Percentiles rank a stretch among this genome's conserved stretches.
Evolutionary conservation across 176 grass and related monocot genomes (phyloP).

Genomic region (Triticum timopheevii): DNA sequence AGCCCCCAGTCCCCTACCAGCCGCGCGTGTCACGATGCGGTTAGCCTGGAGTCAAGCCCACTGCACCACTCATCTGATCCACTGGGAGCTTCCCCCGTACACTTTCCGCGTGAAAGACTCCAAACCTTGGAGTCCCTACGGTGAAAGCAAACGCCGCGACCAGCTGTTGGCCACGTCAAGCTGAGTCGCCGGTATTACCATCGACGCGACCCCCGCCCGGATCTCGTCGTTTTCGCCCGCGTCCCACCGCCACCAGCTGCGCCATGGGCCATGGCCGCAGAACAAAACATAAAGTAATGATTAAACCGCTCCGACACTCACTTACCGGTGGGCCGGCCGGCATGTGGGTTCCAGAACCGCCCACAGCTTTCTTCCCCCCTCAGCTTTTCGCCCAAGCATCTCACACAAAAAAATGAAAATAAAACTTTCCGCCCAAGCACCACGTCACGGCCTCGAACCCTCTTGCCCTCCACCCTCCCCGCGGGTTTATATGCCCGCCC

Average conservation of each 20-base stretch:
- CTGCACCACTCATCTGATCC: not conserved
- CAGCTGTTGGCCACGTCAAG: constrained; percentile 31
- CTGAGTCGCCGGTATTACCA: not conserved
- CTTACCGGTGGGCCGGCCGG: not conserved
- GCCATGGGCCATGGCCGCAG: not conserved
- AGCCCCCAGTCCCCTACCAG: not conserved
- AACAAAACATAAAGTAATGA: not conserved
- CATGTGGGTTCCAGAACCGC: constrained; percentile 16
- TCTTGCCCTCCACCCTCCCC: not conserved
- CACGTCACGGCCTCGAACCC: constrained; percentile 23
- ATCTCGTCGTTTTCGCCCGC: not conserved
- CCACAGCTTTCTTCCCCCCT: not conserved
- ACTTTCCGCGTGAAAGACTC: not conserved
- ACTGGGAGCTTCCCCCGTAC: not conserved
- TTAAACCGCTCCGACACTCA: not conserved
- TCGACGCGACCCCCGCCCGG: not conserved
- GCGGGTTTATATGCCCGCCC: not conserved
- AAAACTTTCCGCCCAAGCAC: not conserved
- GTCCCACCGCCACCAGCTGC: not conserved
- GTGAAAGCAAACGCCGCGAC: not conserved
- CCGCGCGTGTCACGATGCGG: not conserved
- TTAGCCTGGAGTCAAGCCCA: not conserved
- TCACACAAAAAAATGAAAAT: not conserved
- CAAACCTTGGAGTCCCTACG: not conserved
- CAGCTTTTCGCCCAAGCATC: not conserved